Evolutionary conservation across 2,329 filamentous ascomycete species (phyloP), one percentile per base, ranked within the genome.

Genomic region (Akanthomyces muscarius): DNA sequence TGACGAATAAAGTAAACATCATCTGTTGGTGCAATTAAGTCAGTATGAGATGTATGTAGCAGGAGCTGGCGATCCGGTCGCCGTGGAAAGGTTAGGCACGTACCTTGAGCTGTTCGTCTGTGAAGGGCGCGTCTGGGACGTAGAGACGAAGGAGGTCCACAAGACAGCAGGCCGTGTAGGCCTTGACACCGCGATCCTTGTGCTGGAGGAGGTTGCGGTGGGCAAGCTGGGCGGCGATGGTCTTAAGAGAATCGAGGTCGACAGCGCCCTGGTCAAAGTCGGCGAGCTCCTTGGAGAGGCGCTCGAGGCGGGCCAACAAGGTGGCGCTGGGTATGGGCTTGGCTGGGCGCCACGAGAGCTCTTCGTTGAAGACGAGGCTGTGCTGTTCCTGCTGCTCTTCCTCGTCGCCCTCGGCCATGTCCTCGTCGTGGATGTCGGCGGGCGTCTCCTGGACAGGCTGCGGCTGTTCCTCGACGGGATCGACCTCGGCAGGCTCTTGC

Each of bases 81-180:
- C 25, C 5, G n/a, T 36, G 55, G n/a, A 33, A 18, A 18, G 38
- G 3, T 42, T 44, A 13, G 21, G 21, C 38, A 56, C 62, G 47
- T 48, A 63, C 92, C 88, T 96, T 97, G 66, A 98, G 83, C 78
- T 98, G 93, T 64, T 90, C 87, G 47, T 86, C 87, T 28, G 92
- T 96, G 76, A 96, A 98, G 21, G 95, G 95, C 73, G 95, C 95
- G 81, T 98, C 89, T 0, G 95, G 95, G 33, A 95, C 95, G 77
- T 92, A 97, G 63, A 99, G 83, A 70, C 91, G 89, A 73, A 99
- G 85, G 68, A 99, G 90, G 74, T 99, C 95, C 61, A 97, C 92
- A 65, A 98, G 82, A 74, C 93, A 98, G 71, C 91, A 91, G 50
- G 92, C 88, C 38, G 91, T 86, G 80, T 90, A 97, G 30, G 95